These are phyloP conservation scores for Spergularia bocconei DNA, from an alignment of 148 eudicot genomes.

Conservation along the genomic window DNA sequence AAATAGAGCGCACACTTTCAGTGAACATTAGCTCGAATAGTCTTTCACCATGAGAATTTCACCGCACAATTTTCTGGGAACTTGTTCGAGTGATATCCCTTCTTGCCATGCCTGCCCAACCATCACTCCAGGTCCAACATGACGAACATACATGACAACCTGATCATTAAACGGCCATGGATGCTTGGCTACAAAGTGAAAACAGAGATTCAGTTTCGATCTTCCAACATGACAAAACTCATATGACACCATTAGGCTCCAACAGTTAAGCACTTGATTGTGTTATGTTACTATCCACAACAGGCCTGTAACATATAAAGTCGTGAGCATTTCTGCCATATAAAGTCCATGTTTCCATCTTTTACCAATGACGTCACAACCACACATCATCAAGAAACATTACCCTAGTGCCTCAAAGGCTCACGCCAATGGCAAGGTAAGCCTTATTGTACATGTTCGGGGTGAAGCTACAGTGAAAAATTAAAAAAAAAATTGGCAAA, in stretches of 20 bases:
- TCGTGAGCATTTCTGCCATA: no score
- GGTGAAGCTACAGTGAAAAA: no score
- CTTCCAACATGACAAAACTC: background rate
- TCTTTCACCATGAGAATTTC: conserved; percentile 76
- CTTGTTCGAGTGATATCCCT: conserved; percentile 62
- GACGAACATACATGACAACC: conserved; percentile 67
- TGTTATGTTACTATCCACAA: background rate
- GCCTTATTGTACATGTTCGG: no score
- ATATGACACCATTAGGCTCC: background rate
- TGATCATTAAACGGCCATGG: conserved; percentile 80
- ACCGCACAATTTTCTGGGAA: conserved; percentile 65
- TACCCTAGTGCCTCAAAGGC: no score
- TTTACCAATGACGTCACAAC: no score
- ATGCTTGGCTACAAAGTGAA: conserved; percentile 47
- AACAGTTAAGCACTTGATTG: background rate
- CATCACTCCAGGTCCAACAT: conserved; percentile 79
- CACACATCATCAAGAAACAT: no score
- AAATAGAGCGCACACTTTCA: background rate
- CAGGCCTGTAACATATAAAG: no score
- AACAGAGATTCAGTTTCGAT: conserved; percentile 1
- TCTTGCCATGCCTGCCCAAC: conserved; percentile 90
- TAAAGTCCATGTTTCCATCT: no score
- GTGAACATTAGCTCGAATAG: conserved; percentile 26
- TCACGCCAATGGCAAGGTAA: no score
- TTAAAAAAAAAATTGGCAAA: no score